Evolutionary conservation across 192 early-diverging fungal genomes (phyloP).

Genomic region (Kickxella alabastrina): DNA sequence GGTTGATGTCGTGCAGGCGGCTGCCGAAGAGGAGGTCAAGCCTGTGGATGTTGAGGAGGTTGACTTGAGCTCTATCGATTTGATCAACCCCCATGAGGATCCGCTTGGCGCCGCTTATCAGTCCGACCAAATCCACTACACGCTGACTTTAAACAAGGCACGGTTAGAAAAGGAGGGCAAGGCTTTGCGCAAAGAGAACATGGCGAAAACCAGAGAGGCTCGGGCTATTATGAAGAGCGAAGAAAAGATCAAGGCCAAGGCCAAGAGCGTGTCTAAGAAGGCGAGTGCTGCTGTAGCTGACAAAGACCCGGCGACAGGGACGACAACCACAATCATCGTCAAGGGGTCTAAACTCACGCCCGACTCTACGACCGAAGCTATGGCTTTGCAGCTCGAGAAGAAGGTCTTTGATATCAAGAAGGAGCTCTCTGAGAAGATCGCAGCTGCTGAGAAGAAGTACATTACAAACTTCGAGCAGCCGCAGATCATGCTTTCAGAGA

Average conservation of each 20-base stretch:
- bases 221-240: constrained; percentile 1
- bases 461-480: constrained; percentile 2
- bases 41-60: constrained; percentile 6
- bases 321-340: too few relatives aligned
- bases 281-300: not conserved
- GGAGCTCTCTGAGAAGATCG: constrained; percentile 9
- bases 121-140: constrained; percentile 35
- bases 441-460: constrained; percentile 28
- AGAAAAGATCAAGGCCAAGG: constrained; percentile 8
- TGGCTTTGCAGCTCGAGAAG: not conserved
- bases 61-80: constrained; percentile 19
- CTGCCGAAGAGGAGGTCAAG: constrained; percentile 1
- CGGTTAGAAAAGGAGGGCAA: not conserved
- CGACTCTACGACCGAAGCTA: constrained; percentile 8
- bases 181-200: constrained; percentile 1
- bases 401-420: not conserved
- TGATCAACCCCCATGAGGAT: constrained; percentile 32
- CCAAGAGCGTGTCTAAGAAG: constrained; percentile 12
- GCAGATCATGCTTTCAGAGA: constrained; percentile 7
- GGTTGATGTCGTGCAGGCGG: not conserved
- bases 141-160: not conserved
- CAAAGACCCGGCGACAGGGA: constrained; percentile 5
- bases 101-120: constrained; percentile 26
- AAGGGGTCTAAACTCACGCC: too few relatives aligned
- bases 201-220: not conserved